These are phyloP conservation scores for Sanghuangporus baumii DNA, from an alignment of 1,284 basidiomycete species.

Conservation along the genomic window DNA sequence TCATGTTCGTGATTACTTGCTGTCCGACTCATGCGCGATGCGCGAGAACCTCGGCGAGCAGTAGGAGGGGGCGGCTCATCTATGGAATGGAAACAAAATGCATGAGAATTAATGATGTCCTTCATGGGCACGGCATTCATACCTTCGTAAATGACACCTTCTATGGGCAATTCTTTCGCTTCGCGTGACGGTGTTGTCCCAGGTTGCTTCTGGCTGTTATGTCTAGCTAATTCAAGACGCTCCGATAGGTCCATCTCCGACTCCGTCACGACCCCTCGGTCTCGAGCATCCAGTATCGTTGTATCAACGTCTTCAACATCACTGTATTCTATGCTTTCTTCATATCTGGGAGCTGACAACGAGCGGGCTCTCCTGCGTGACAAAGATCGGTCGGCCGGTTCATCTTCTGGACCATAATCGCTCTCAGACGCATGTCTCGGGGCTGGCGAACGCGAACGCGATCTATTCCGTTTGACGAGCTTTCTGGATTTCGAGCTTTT, in stretches of 20 bases:
- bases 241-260: slow-evolving; percentile 71
- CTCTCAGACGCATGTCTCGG: slow-evolving; percentile 15
- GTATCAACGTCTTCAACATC: slow-evolving; percentile 26
- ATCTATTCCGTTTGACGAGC: slow-evolving; percentile 52
- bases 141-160: slow-evolving; percentile 75
- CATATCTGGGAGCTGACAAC: slow-evolving; percentile 35
- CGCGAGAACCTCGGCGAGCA: slow-evolving; percentile 45
- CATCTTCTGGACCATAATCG: slow-evolving; percentile 9
- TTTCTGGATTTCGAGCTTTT: slow-evolving; percentile 47
- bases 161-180: slow-evolving; percentile 41
- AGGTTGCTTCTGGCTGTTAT: slow-evolving; percentile 74
- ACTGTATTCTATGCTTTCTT: slow-evolving; percentile 40
- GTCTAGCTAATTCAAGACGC: slow-evolving; percentile 71
- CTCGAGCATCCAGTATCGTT: slow-evolving; percentile 25
- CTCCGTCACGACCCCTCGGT: slow-evolving; percentile 39
- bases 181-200: slow-evolving; percentile 35
- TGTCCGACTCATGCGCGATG: slow-evolving; percentile 30
- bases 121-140: slow-evolving; percentile 17
- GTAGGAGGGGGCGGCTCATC: slow-evolving; percentile 54
- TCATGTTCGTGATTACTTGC: slow-evolving; percentile 24
- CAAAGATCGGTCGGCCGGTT: slow-evolving; percentile 17
- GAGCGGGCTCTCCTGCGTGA: slow-evolving; percentile 37
- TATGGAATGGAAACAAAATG: slow-evolving; percentile 25
- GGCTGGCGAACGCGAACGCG: slow-evolving; percentile 44
- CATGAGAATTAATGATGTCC: not conserved